Conservation (phyloP, 2,329 filamentous ascomycete species). For the Endocalyx cinctus region DNA sequence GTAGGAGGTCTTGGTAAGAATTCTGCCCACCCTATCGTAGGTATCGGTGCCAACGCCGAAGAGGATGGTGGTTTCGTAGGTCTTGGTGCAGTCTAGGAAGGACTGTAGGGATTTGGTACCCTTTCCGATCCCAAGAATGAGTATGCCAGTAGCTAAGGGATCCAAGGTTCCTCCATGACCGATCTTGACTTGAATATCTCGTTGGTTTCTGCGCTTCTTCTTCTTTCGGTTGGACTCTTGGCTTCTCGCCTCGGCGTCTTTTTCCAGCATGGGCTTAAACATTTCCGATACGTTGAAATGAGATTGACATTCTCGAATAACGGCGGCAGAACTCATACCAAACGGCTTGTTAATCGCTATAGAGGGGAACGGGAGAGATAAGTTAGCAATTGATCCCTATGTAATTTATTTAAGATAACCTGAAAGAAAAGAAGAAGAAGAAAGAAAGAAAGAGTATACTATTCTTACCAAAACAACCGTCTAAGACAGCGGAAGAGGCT, state of each 20-base stretch:
- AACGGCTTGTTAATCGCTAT: conserved; percentile 95
- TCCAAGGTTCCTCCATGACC: conserved; percentile 95
- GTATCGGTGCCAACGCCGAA: conserved; percentile 92
- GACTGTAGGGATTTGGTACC: conserved; percentile 78
- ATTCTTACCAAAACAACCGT: conserved; percentile 54
- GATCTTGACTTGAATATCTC: conserved; percentile 74
- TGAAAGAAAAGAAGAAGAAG: conserved; percentile 3
- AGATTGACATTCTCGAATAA: conserved; percentile 80
- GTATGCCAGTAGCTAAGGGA: conserved; percentile 85
- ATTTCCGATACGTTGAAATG: conserved; percentile 76
- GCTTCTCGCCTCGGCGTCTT: conserved; percentile 52
- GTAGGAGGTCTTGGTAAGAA: conserved; percentile 70
- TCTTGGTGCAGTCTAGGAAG: conserved; percentile 87
- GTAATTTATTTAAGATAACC: too few species aligned
- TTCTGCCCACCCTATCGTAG: conserved; percentile 82
- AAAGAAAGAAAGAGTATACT: conserved; percentile 3
- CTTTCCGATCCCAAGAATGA: conserved; percentile 81
- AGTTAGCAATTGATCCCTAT: conserved; percentile 2
- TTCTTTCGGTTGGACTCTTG: conserved; percentile 56
- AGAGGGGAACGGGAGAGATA: conserved; percentile 5
- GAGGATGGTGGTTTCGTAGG: conserved; percentile 82
- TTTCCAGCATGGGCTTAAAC: conserved; percentile 73
- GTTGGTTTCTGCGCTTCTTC: conserved; percentile 55
- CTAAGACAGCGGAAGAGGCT: conserved; percentile 37
- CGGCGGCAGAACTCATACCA: conserved; percentile 81